Percentiles rank a stretch among this genome's conserved stretches.
phyloP scores from a whole-genome alignment of 2,329 filamentous ascomycete species.

The Parafenestella ontariensis region DNA sequence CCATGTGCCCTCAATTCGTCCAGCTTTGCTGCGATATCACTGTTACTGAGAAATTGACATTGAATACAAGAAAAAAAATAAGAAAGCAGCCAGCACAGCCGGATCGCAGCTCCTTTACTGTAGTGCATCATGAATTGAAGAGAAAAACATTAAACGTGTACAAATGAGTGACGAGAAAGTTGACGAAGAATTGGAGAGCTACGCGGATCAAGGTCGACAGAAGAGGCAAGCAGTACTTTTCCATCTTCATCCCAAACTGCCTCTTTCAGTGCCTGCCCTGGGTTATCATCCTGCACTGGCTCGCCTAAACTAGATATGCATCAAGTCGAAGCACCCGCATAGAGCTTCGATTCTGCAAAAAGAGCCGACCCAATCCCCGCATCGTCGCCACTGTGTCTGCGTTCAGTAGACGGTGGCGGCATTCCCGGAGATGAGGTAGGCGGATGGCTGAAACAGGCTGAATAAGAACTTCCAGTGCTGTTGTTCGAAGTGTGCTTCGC shows the following conservation, averaged over 20 bases:
- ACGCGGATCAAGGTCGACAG: slow-evolving; percentile 4
- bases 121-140: slow-evolving; percentile 13
- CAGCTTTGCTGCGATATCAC: not conserved
- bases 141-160: slow-evolving; percentile 4
- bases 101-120: slow-evolving; percentile 8
- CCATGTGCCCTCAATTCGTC: not conserved
- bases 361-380: not conserved
- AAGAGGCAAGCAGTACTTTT: slow-evolving; percentile 8
- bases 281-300: not conserved
- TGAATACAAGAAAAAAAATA: slow-evolving; percentile 13
- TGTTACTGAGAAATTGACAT: slow-evolving; percentile 6
- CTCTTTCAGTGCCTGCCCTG: not conserved
- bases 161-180: slow-evolving; percentile 8
- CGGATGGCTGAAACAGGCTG: slow-evolving; percentile 10
- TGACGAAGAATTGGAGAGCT: slow-evolving; percentile 2
- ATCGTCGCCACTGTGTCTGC: not conserved
- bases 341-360: slow-evolving; percentile 9
- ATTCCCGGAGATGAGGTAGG: slow-evolving; percentile 1
- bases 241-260: not conserved
- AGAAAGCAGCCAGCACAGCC: slow-evolving; percentile 29
- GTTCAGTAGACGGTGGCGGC: not conserved
- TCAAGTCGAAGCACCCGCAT: slow-evolving; percentile 17
- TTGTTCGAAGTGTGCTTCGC: slow-evolving; percentile 9
- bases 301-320: slow-evolving; percentile 11
- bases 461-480: slow-evolving; percentile 5